phyloP scores from a whole-genome alignment of 805 yeast genomes.

The Yamadazyma endophytica region DNA sequence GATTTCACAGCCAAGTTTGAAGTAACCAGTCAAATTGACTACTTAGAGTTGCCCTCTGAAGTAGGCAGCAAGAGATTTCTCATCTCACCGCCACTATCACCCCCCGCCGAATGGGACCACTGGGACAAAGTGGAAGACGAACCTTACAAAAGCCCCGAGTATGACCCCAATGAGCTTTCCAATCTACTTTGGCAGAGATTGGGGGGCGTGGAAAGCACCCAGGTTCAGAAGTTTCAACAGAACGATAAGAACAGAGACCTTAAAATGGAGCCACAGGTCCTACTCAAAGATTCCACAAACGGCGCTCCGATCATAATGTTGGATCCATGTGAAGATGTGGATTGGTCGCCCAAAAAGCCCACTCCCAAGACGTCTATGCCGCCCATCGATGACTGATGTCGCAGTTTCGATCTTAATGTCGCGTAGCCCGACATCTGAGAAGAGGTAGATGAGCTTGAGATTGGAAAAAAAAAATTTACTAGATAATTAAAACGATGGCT shows the following conservation, averaged over 20 bases:
- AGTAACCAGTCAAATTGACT: conserved; percentile 17
- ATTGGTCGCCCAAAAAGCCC: conserved; percentile 8
- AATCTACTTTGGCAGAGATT: conserved; percentile 41
- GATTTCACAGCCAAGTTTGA: conserved; percentile 10
- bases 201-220: conserved; percentile 35
- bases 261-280: conserved; percentile 27
- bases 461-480: background rate
- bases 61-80: conserved; percentile 33
- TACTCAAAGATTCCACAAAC: conserved; percentile 32
- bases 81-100: conserved; percentile 43
- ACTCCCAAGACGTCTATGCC: conserved; percentile 35
- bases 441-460: background rate
- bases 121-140: conserved; percentile 40
- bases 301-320: conserved; percentile 40
- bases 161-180: conserved; percentile 36
- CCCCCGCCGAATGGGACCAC: conserved; percentile 42
- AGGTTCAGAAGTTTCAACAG: conserved; percentile 25
- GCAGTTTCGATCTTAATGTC: background rate
- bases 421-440: background rate
- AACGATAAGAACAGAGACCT: conserved; percentile 15
- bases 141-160: conserved; percentile 31
- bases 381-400: conserved; percentile 14
- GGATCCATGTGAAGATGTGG: background rate
- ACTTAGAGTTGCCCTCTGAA: conserved; percentile 38
- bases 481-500: conserved; percentile 18